Evolutionary conservation across 164 flowering plant species (phyloP).

Genomic region (Piper betle): DNA sequence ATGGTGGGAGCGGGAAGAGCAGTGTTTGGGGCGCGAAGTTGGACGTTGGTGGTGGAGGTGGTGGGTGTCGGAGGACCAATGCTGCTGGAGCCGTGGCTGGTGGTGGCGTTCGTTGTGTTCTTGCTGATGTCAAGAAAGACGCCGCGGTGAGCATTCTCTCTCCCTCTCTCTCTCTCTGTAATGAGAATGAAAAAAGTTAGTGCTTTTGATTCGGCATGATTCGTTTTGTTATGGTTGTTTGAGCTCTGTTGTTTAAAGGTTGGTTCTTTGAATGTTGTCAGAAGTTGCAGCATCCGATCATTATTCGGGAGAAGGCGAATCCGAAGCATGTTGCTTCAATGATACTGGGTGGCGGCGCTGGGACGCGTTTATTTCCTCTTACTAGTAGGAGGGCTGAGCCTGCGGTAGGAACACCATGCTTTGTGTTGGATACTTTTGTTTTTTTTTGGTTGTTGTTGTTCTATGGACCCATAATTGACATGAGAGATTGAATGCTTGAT

Average conservation of each 20-base stretch:
- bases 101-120: slow-evolving; percentile 41
- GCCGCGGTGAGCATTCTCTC: slow-evolving; percentile 28
- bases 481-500: not conserved
- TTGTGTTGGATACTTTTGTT: not conserved
- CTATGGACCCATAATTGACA: not conserved
- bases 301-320: slow-evolving; percentile 7
- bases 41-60: slow-evolving; percentile 10
- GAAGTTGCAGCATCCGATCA: slow-evolving; percentile 7
- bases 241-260: not conserved
- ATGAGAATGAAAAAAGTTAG: no score
- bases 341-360: slow-evolving; percentile 16
- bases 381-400: slow-evolving; percentile 13
- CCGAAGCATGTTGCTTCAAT: slow-evolving; percentile 12
- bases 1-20: slow-evolving; percentile 17
- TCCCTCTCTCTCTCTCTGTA: not conserved
- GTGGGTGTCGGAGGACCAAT: slow-evolving; percentile 11
- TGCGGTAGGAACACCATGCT: slow-evolving; percentile 6
- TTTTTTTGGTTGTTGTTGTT: no score
- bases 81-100: slow-evolving; percentile 27
- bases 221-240: not conserved
- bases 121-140: slow-evolving; percentile 40
- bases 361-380: slow-evolving; percentile 13
- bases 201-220: not conserved
- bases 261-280: not conserved
- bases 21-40: slow-evolving; percentile 16